A percentile compares a stretch with the other conserved stretches of the same genome.
These are phyloP conservation scores for Striga hermonthica DNA, from an alignment of 305 asterid genomes.

Conservation along the genomic window DNA sequence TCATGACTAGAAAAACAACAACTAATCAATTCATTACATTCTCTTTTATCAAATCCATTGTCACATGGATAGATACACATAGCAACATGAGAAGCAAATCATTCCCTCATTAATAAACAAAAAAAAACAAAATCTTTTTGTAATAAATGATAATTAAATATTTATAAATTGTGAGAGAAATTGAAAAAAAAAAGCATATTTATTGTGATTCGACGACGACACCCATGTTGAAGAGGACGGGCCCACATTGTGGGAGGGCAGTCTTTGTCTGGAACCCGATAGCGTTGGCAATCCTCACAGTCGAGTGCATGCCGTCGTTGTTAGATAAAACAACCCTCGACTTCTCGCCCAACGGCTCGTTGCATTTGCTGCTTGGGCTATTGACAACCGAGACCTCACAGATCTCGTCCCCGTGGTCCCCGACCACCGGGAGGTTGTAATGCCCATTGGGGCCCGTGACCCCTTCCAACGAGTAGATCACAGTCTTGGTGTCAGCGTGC, in stretches of 20 bases:
- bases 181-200: background rate
- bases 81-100: conserved; percentile 26
- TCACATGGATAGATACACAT: conserved; percentile 27
- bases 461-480: conserved; percentile 34
- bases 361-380: conserved; percentile 47
- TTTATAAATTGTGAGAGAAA: background rate
- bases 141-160: background rate
- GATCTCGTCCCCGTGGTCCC: conserved; percentile 51
- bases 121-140: background rate
- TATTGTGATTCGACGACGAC: background rate
- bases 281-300: conserved; percentile 47
- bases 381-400: conserved; percentile 42
- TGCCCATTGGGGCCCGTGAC: conserved; percentile 37
- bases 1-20: no score
- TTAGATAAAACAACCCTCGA: conserved; percentile 41
- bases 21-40: no score
- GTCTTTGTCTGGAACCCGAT: conserved; percentile 48
- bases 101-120: background rate
- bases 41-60: background rate
- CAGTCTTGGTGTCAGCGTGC: conserved; percentile 28
- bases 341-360: conserved; percentile 28
- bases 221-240: conserved; percentile 39
- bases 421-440: conserved; percentile 38
- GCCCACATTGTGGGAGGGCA: conserved; percentile 31
- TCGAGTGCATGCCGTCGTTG: conserved; percentile 41